phyloP scores from a whole-genome alignment of 2,329 filamentous ascomycete species.

The Colletotrichum eremochloae region DNA sequence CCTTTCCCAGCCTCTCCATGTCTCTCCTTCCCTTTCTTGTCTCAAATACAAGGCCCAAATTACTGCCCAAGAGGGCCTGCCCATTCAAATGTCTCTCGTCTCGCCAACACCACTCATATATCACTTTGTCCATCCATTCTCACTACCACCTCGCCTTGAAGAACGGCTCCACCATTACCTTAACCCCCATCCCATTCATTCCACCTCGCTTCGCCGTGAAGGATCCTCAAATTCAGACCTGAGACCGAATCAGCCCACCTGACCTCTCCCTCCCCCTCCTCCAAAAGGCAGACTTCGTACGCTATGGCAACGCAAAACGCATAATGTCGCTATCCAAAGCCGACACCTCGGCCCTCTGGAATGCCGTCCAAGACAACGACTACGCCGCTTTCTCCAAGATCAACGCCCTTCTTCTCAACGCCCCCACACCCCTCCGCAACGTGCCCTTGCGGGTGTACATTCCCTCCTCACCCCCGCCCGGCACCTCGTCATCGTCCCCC shows the following conservation, averaged over 20 bases:
- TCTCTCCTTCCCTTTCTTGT: background rate
- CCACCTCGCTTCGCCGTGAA: background rate
- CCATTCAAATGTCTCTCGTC: background rate
- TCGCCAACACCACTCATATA: conserved; percentile 9
- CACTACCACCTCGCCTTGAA: background rate
- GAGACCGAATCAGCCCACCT: conserved; percentile 16
- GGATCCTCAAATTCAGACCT: background rate
- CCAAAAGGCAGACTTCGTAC: conserved; percentile 81
- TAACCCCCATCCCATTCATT: no score
- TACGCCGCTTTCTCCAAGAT: conserved; percentile 79
- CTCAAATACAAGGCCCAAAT: background rate
- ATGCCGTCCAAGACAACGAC: conserved; percentile 83
- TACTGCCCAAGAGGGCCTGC: background rate
- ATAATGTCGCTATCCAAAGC: conserved; percentile 91
- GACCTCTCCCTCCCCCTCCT: background rate
- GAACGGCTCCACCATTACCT: background rate
- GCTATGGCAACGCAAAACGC: conserved; percentile 88
- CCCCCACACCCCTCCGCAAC: conserved; percentile 80
- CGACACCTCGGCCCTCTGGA: conserved; percentile 86
- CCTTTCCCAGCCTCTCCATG: conserved; percentile 2
- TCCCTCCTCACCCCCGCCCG: conserved; percentile 68
- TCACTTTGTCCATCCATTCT: conserved; percentile 1
- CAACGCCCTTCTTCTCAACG: conserved; percentile 81
- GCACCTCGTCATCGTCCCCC: background rate
- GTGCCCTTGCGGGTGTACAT: conserved; percentile 93